Percentiles rank a stretch among this genome's conserved stretches.
These are phyloP conservation scores for Suillus tomentosus DNA, from an alignment of 768 basidiomycete genomes.

Conservation along the genomic window DNA sequence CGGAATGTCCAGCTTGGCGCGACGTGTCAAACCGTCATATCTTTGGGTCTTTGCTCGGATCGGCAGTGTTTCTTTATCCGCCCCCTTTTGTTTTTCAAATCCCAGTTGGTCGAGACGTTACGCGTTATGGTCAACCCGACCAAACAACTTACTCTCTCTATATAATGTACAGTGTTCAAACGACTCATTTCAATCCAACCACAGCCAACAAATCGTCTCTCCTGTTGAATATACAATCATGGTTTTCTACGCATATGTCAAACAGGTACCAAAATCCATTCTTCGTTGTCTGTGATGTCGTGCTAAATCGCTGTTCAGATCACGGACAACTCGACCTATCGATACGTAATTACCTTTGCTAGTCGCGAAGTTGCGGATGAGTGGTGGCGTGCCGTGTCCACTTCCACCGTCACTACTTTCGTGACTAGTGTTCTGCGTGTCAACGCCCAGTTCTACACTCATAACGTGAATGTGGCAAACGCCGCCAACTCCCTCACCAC, in stretches of 20 bases:
- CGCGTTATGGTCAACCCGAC: neutral
- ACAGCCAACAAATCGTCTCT: neutral
- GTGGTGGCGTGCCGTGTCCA: conserved; percentile 27
- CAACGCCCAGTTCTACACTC: neutral
- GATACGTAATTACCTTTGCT: conserved; percentile 26
- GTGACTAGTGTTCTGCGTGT: neutral
- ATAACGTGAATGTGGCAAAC: neutral
- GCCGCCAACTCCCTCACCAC: neutral
- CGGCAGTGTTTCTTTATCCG: too few species aligned
- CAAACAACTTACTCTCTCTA: neutral
- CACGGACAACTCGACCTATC: neutral
- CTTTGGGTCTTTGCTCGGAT: too few species aligned
- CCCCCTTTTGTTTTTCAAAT: too few species aligned
- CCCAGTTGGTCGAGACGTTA: neutral
- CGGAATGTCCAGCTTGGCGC: too few species aligned
- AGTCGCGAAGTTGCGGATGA: conserved; percentile 26
- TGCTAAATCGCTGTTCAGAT: neutral
- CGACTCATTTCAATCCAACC: neutral
- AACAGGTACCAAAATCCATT: neutral
- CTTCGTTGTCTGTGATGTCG: neutral
- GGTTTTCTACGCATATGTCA: neutral
- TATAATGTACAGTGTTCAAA: neutral
- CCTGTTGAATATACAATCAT: neutral
- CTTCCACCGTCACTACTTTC: neutral
- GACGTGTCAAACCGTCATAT: too few species aligned